These are phyloP conservation scores for Xylaria scruposa DNA, from an alignment of 495 filamentous ascomycete species.

Conservation along the genomic window DNA sequence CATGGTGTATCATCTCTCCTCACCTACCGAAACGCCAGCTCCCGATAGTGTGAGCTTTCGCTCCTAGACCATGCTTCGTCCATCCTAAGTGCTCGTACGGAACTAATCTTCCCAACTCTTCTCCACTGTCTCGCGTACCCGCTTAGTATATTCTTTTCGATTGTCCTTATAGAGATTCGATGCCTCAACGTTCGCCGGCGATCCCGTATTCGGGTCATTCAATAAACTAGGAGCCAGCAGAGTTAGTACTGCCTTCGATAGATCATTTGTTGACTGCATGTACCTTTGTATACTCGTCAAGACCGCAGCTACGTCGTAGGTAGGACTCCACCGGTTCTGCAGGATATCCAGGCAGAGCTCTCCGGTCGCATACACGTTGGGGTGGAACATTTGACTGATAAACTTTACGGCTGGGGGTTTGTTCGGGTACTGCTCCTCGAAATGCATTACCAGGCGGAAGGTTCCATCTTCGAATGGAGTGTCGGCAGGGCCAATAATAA, in stretches of 20 bases:
- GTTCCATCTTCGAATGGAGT: constrained; percentile 99
- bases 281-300: constrained; percentile 98
- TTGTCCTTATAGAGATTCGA: constrained; percentile 99
- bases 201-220: constrained; percentile 97
- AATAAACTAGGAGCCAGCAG: constrained; percentile 68
- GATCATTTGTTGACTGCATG: not conserved
- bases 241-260: constrained; percentile 22
- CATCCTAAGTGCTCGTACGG: constrained; percentile 13
- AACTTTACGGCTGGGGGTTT: constrained; percentile 98
- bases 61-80: constrained; percentile 4
- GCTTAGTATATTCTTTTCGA: constrained; percentile 91
- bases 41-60: constrained; percentile 19
- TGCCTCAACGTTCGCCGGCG: constrained; percentile 96
- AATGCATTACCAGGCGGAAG: constrained; percentile 97
- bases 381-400: constrained; percentile 98
- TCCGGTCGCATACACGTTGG: constrained; percentile 96
- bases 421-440: constrained; percentile 98
- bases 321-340: constrained; percentile 98
- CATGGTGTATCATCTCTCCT: constrained; percentile 5
- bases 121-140: constrained; percentile 95
- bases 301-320: constrained; percentile 97
- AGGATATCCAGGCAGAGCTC: constrained; percentile 97
- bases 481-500: constrained; percentile 97
- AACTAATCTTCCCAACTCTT: constrained; percentile 95
- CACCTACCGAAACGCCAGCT: constrained; percentile 26